phyloP scores from a whole-genome alignment of 1,284 basidiomycete genomes.

The Tilletia caries region DNA sequence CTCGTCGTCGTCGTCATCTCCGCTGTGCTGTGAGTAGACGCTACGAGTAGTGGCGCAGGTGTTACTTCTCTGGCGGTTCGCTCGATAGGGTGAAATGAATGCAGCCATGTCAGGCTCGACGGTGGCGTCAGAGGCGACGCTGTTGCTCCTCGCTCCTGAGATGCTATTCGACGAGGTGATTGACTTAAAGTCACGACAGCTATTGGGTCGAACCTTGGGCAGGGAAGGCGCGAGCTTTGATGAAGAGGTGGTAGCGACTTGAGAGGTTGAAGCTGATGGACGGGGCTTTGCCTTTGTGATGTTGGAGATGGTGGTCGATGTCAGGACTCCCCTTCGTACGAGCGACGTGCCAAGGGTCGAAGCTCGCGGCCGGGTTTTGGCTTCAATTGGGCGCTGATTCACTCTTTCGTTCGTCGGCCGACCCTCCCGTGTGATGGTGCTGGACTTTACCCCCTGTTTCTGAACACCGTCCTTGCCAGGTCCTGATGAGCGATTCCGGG shows the following conservation, averaged over 20 bases:
- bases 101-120: background rate
- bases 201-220: background rate
- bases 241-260: background rate
- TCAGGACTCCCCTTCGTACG: background rate
- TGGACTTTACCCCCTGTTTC: background rate
- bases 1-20: background rate
- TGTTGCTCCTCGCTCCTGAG: background rate
- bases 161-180: no score
- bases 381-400: no score
- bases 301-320: background rate
- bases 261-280: background rate
- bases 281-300: background rate
- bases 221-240: background rate
- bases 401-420: no score
- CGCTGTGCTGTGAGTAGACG: constrained; percentile 5
- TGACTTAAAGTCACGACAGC: background rate
- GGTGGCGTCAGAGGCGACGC: background rate
- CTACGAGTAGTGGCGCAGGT: background rate
- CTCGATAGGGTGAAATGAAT: background rate
- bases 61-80: background rate
- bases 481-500: no score
- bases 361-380: background rate
- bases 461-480: background rate
- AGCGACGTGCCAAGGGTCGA: background rate
- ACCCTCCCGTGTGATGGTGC: background rate